phyloP scores from a whole-genome alignment of 2,329 filamentous ascomycete genomes.

The Pseudogymnoascus verrucosus region DNA sequence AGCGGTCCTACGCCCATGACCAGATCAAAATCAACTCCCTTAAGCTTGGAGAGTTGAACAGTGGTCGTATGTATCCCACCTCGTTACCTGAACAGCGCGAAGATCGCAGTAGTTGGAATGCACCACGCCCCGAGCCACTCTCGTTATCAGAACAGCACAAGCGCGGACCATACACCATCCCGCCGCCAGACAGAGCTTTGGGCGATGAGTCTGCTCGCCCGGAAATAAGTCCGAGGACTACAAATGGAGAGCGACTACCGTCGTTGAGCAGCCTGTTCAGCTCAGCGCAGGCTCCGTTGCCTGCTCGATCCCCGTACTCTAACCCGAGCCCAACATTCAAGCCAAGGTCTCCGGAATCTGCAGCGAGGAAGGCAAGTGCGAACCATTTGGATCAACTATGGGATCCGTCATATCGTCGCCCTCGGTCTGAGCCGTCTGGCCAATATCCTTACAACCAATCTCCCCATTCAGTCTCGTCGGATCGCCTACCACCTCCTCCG shows the following conservation, averaged over 20 bases:
- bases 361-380: constrained; percentile 20
- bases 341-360: constrained; percentile 21
- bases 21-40: background rate
- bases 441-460: constrained; percentile 13
- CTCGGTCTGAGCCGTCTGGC: constrained; percentile 15
- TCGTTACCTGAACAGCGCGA: background rate
- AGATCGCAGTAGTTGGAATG: background rate
- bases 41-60: background rate
- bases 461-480: constrained; percentile 11
- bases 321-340: constrained; percentile 26
- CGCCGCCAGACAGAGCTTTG: background rate
- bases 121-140: background rate
- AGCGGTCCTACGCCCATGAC: background rate
- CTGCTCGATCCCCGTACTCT: constrained; percentile 24
- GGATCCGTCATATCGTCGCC: constrained; percentile 21
- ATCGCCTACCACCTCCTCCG: constrained; percentile 20
- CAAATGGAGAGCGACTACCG: constrained; percentile 24
- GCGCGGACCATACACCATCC: background rate
- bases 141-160: background rate
- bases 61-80: constrained; percentile 1
- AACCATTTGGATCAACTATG: constrained; percentile 21
- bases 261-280: constrained; percentile 28
- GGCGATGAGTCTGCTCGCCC: background rate
- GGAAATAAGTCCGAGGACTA: background rate
- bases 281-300: constrained; percentile 13